Percentiles rank a stretch among this genome's conserved stretches.
Evolutionary conservation across 495 filamentous ascomycete genomes (phyloP).

Genomic region (Jackrogersella multiformis): DNA sequence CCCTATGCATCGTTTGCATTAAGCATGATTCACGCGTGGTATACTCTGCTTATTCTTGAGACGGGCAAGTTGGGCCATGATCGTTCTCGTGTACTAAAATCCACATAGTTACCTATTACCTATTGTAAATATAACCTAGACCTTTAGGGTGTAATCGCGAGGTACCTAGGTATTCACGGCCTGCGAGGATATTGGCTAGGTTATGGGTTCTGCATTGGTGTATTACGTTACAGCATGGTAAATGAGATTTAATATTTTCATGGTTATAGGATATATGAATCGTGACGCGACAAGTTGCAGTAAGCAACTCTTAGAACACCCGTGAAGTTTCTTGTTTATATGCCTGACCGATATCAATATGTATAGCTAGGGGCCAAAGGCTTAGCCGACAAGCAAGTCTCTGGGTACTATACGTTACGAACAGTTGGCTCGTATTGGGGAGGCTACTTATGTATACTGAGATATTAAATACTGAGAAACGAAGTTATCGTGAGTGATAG

Average conservation of each 20-base stretch:
- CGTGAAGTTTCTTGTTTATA: no score
- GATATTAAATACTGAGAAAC: background rate
- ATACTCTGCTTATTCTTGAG: constrained; percentile 32
- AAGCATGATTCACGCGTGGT: constrained; percentile 27
- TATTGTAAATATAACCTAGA: constrained; percentile 39
- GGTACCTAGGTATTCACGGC: constrained; percentile 26
- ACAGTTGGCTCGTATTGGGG: no score
- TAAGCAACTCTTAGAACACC: background rate
- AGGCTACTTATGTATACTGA: no score
- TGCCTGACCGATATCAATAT: no score
- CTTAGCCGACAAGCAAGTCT: no score
- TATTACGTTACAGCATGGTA: constrained; percentile 16
- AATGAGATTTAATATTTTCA: constrained; percentile 14
- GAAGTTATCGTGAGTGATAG: constrained; percentile 1
- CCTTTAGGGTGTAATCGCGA: constrained; percentile 18
- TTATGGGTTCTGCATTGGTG: constrained; percentile 13
- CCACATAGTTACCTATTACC: no score
- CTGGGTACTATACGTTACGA: no score
- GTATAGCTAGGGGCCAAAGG: no score
- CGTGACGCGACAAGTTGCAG: background rate
- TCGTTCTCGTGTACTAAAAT: constrained; percentile 21
- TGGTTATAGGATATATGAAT: background rate
- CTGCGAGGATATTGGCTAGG: constrained; percentile 18
- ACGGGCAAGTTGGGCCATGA: constrained; percentile 16
- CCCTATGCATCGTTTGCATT: constrained; percentile 20